phyloP scores from a whole-genome alignment of 208 protist species.

The Trypanosomatidae sp. region DNA sequence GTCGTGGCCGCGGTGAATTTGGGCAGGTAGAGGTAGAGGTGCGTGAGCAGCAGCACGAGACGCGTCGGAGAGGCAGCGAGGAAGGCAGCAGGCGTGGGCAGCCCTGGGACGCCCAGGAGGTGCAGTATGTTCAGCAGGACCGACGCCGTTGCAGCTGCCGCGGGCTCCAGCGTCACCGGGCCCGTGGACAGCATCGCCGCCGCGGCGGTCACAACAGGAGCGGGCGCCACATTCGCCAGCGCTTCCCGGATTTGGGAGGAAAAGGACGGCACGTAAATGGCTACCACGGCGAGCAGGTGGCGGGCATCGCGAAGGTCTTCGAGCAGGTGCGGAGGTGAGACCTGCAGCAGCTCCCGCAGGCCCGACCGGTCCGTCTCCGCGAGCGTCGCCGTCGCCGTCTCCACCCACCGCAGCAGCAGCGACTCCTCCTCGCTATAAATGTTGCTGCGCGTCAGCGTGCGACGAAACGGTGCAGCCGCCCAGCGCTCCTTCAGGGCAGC shows the following conservation, averaged over 20 bases:
- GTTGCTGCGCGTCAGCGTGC: constrained; percentile 66
- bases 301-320: constrained; percentile 21
- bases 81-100: constrained; percentile 45
- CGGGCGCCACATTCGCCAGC: no score
- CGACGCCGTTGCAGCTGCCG: constrained; percentile 15
- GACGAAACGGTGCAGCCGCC: constrained; percentile 14
- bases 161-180: no score
- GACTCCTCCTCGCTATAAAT: constrained; percentile 86
- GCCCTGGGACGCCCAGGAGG: constrained; percentile 47
- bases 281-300: constrained; percentile 62
- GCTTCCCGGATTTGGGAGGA: no score
- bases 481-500: no score
- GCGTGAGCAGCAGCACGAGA: constrained; percentile 73
- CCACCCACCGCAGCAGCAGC: constrained; percentile 82
- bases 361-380: no score
- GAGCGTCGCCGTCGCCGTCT: no score
- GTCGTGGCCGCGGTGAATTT: constrained; percentile 54
- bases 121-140: constrained; percentile 20
- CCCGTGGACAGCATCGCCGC: no score
- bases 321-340: constrained; percentile 44
- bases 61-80: constrained; percentile 50
- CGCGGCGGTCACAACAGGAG: no score
- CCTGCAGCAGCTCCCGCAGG: no score
- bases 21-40: constrained; percentile 84
- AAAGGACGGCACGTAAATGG: constrained; percentile 66